phyloP scores from a whole-genome alignment of 169 alveolate species.

The Plasmodium gallinaceum region DNA sequence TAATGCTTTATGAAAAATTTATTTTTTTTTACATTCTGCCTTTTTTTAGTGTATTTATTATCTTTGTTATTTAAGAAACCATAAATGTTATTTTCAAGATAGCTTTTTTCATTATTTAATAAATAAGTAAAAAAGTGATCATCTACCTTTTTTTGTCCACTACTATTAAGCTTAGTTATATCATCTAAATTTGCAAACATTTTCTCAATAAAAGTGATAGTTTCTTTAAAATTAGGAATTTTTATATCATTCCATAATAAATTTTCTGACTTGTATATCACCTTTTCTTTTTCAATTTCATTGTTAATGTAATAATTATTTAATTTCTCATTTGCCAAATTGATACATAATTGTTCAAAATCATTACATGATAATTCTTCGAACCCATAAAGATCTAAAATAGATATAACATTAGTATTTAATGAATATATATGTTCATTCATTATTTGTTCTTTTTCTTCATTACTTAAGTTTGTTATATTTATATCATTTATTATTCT shows the following conservation, averaged over 20 bases:
- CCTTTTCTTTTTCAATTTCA: slow-evolving; percentile 90
- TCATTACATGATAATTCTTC: slow-evolving; percentile 97
- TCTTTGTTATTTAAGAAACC: slow-evolving; percentile 48
- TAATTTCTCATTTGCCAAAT: slow-evolving; percentile 97
- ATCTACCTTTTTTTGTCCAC: slow-evolving; percentile 62
- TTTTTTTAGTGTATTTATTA: slow-evolving; percentile 23
- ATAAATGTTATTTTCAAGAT: slow-evolving; percentile 23
- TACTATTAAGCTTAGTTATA: slow-evolving; percentile 40
- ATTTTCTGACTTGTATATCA: slow-evolving; percentile 88
- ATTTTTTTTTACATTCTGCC: slow-evolving; percentile 25
- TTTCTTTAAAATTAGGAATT: slow-evolving; percentile 51
- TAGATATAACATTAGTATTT: slow-evolving; percentile 91
- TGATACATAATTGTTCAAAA: slow-evolving; percentile 97
- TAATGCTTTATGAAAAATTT: slow-evolving; percentile 86
- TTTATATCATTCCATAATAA: slow-evolving; percentile 80
- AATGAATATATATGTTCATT: slow-evolving; percentile 7
- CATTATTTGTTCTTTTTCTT: slow-evolving; percentile 42
- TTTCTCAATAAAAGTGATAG: slow-evolving; percentile 42
- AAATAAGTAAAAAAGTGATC: slow-evolving; percentile 42
- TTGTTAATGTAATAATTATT: slow-evolving; percentile 90
- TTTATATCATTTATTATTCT: slow-evolving; percentile 56
- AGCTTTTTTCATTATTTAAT: slow-evolving; percentile 33
- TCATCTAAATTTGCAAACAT: slow-evolving; percentile 37
- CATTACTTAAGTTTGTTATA: slow-evolving; percentile 22
- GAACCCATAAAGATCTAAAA: slow-evolving; percentile 98